phyloP scores from a whole-genome alignment of 257 asterid species.

The Solanum neorickii region DNA sequence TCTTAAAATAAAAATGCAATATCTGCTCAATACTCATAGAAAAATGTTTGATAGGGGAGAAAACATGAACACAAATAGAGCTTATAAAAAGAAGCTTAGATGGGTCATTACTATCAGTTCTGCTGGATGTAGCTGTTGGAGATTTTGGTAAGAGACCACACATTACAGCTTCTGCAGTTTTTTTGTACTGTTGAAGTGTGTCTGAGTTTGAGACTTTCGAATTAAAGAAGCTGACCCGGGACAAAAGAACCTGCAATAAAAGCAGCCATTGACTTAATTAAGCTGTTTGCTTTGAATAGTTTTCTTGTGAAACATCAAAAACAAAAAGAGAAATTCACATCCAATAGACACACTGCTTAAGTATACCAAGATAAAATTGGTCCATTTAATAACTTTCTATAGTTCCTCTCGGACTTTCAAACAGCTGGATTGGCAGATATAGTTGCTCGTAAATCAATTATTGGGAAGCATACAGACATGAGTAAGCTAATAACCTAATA shows the following conservation, averaged over 20 bases:
- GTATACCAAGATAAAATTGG: neutral
- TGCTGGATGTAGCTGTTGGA: slow-evolving; percentile 67
- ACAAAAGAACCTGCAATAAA: slow-evolving; percentile 56
- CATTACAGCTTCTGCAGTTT: slow-evolving; percentile 86
- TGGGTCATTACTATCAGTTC: slow-evolving; percentile 48
- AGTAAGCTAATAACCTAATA: neutral
- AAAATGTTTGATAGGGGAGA: neutral
- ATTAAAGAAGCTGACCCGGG: slow-evolving; percentile 67
- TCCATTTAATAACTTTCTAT: neutral
- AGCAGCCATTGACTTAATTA: neutral
- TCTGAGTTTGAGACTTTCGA: slow-evolving; percentile 34
- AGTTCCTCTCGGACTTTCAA: neutral
- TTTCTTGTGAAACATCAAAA: neutral
- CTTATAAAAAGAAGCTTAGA: neutral
- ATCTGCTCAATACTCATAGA: neutral
- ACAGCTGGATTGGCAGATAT: neutral
- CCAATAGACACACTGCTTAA: neutral
- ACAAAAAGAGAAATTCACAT: neutral
- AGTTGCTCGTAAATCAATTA: neutral
- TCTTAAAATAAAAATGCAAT: neutral
- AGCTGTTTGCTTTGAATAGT: neutral
- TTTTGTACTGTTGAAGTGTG: slow-evolving; percentile 35
- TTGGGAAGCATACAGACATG: neutral
- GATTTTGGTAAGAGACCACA: slow-evolving; percentile 76
- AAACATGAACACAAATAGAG: neutral